phyloP scores from a whole-genome alignment of 2,329 filamentous ascomycete species.

The Alternaria metachromatica region DNA sequence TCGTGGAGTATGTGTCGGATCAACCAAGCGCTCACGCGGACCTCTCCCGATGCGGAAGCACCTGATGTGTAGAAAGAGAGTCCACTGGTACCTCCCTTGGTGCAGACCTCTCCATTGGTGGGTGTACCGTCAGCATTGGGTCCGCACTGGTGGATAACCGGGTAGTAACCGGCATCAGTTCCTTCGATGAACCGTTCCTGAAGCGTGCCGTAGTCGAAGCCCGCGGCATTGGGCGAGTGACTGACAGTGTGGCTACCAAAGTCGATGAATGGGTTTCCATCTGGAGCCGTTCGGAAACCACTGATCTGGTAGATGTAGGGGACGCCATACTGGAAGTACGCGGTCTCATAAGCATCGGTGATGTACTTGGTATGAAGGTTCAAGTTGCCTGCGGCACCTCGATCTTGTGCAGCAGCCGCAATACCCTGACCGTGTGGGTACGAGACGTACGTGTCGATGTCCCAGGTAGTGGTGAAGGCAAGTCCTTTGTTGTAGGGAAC shows the following conservation, averaged over 20 bases:
- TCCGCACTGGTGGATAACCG: slow-evolving; percentile 10
- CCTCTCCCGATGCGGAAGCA: slow-evolving; percentile 9
- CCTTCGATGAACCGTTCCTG: slow-evolving; percentile 5
- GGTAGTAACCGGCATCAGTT: not conserved
- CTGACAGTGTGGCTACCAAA: slow-evolving; percentile 15
- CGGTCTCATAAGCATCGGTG: slow-evolving; percentile 10
- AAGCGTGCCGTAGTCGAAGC: slow-evolving; percentile 4
- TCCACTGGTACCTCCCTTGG: slow-evolving; percentile 9
- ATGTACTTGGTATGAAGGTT: slow-evolving; percentile 16
- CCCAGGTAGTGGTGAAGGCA: slow-evolving; percentile 13
- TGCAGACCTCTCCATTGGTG: not conserved
- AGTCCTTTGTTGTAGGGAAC: slow-evolving; percentile 16
- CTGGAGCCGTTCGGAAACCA: slow-evolving; percentile 6
- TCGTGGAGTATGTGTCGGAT: slow-evolving; percentile 8
- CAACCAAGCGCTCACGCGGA: slow-evolving; percentile 8
- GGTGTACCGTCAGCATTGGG: slow-evolving; percentile 5
- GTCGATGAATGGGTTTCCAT: slow-evolving; percentile 11
- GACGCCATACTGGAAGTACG: slow-evolving; percentile 13
- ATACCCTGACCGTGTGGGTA: slow-evolving; percentile 14
- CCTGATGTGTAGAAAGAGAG: slow-evolving; percentile 11
- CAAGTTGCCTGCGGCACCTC: slow-evolving; percentile 9
- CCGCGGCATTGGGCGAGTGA: slow-evolving; percentile 12
- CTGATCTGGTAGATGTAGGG: slow-evolving; percentile 14
- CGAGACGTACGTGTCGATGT: slow-evolving; percentile 14
- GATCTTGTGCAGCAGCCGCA: slow-evolving; percentile 11